These are phyloP conservation scores for Cajanus cajan DNA, from an alignment of 306 rosid species.

Conservation along the genomic window DNA sequence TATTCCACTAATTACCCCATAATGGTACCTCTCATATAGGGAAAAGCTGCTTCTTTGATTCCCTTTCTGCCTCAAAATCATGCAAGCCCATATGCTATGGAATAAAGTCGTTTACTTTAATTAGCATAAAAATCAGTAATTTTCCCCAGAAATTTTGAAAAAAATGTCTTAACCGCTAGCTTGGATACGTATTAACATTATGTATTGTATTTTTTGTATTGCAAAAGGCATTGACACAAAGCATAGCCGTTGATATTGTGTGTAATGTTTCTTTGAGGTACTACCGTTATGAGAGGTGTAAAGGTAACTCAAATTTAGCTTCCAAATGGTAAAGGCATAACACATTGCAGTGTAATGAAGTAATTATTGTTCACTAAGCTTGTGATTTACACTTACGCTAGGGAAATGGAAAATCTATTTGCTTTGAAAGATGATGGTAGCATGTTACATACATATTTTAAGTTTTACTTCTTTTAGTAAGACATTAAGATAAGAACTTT, in stretches of 20 bases:
- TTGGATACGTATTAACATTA: neutral
- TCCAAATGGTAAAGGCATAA: neutral
- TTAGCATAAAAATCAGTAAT: constrained; percentile 6
- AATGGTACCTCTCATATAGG: constrained; percentile 47
- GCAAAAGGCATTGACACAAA: constrained; percentile 7
- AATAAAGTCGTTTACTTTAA: constrained; percentile 52
- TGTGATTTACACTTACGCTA: constrained; percentile 15
- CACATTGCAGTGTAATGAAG: neutral
- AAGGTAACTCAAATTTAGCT: constrained; percentile 5
- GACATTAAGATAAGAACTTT: constrained; percentile 30
- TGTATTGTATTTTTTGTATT: neutral
- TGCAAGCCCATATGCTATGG: constrained; percentile 53
- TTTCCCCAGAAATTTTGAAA: neutral
- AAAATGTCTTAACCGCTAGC: constrained; percentile 14
- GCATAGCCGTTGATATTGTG: constrained; percentile 33
- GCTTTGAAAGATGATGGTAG: constrained; percentile 9
- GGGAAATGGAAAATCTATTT: constrained; percentile 18
- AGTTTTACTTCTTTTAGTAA: constrained; percentile 32
- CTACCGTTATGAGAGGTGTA: constrained; percentile 24
- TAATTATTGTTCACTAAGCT: constrained; percentile 14
- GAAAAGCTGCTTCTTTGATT: constrained; percentile 70
- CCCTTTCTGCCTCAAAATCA: constrained; percentile 83
- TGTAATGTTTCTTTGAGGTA: neutral
- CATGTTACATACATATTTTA: neutral
- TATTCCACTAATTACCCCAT: constrained; percentile 76